phyloP scores from a whole-genome alignment of 192 early-diverging fungal genomes.

The Mortierella claussenii region DNA sequence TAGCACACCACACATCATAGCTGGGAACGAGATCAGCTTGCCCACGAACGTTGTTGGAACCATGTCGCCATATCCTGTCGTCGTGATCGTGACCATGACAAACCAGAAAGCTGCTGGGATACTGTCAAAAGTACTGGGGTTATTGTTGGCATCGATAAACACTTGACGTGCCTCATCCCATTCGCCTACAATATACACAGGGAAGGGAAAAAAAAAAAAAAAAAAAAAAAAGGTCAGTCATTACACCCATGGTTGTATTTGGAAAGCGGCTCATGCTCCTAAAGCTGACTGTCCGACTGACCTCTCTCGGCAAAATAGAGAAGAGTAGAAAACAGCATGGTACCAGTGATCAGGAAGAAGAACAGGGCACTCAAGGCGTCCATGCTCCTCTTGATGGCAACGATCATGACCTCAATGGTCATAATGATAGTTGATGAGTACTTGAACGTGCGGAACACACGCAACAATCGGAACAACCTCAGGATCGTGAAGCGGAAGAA shows the following conservation, averaged over 20 bases:
- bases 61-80: constrained; percentile 85
- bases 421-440: constrained; percentile 84
- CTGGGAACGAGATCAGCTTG: constrained; percentile 82
- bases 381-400: constrained; percentile 77
- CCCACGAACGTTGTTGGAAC: constrained; percentile 83
- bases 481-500: constrained; percentile 88
- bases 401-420: constrained; percentile 87
- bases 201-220: neutral
- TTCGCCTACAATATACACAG: constrained; percentile 40
- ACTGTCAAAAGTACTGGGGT: constrained; percentile 76
- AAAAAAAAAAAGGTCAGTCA: neutral
- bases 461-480: constrained; percentile 77
- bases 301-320: constrained; percentile 88
- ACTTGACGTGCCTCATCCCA: constrained; percentile 74
- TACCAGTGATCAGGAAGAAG: constrained; percentile 77
- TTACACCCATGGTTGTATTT: no score
- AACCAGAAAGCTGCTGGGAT: constrained; percentile 85
- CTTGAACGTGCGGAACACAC: constrained; percentile 85
- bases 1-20: constrained; percentile 85
- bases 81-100: constrained; percentile 82
- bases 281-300: constrained; percentile 7
- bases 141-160: constrained; percentile 74
- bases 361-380: constrained; percentile 80
- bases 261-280: no score
- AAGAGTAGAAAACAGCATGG: constrained; percentile 78